Evolutionary conservation across 1,139 yeast species (phyloP).

Genomic region (Suhomyces choctaworum): DNA sequence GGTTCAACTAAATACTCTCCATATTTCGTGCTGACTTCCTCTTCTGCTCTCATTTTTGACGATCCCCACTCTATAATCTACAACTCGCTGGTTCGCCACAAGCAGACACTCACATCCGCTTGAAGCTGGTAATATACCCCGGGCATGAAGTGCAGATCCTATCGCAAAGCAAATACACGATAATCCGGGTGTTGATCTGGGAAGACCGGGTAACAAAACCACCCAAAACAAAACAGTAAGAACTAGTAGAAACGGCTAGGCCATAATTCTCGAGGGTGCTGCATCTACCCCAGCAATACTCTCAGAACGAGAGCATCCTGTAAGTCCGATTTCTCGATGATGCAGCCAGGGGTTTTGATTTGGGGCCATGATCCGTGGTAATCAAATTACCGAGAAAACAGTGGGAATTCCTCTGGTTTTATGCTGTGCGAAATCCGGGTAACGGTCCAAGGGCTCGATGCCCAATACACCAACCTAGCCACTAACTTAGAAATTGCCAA

Average conservation of each 20-base stretch:
- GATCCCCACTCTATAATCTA: too few relatives aligned
- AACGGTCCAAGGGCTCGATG: too few relatives aligned
- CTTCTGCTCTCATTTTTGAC: too few relatives aligned
- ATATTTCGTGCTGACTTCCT: too few relatives aligned
- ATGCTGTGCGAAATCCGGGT: constrained; percentile 16
- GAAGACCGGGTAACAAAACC: constrained; percentile 39
- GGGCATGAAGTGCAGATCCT: constrained; percentile 56
- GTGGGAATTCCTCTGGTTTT: background rate
- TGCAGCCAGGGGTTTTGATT: constrained; percentile 27
- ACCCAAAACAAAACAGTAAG: constrained; percentile 19
- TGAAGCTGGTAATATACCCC: constrained; percentile 46
- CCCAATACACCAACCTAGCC: too few relatives aligned
- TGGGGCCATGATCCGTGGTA: constrained; percentile 46
- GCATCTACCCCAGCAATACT: constrained; percentile 7
- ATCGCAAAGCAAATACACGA: constrained; percentile 46
- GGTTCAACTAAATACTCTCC: too few relatives aligned
- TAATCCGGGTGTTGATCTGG: constrained; percentile 51
- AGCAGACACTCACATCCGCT: too few relatives aligned
- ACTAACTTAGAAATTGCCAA: too few relatives aligned
- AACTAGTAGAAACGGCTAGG: constrained; percentile 4
- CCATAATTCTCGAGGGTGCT: constrained; percentile 11
- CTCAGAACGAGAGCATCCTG: constrained; percentile 24
- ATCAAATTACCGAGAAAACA: constrained; percentile 35
- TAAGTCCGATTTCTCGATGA: constrained; percentile 11
- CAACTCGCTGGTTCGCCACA: too few relatives aligned